A percentile compares a stretch with the other conserved stretches of the same genome.
Conservation (phyloP, 2,329 filamentous ascomycete species). For the Rachicladosporium sp. region DNA sequence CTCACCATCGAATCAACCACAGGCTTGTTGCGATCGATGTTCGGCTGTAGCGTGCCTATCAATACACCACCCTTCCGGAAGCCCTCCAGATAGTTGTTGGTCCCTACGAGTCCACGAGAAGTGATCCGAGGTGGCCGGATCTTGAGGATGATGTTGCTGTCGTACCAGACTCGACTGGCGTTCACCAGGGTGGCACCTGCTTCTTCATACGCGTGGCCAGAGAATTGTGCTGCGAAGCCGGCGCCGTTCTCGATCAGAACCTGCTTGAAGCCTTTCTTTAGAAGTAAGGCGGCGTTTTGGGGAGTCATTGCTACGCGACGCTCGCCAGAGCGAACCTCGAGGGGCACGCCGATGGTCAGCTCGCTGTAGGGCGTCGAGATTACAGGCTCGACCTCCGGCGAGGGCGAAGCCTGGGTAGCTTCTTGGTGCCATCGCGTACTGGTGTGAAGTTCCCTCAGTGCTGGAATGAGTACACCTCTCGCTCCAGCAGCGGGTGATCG, state of each 20-base stretch:
- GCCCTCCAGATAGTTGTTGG: conserved; percentile 52
- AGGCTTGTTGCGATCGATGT: conserved; percentile 55
- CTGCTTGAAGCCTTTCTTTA: conserved; percentile 73
- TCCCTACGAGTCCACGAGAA: conserved; percentile 17
- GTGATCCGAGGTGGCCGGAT: conserved; percentile 59
- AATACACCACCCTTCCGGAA: conserved; percentile 60
- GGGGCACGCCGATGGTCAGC: conserved; percentile 66
- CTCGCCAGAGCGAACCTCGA: conserved; percentile 67
- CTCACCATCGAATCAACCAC: conserved; percentile 61
- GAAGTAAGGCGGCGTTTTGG: conserved; percentile 65
- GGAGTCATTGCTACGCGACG: conserved; percentile 76
- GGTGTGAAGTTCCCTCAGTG: conserved; percentile 12
- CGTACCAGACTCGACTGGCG: conserved; percentile 53
- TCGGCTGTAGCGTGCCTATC: conserved; percentile 71
- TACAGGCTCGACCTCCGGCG: conserved; percentile 10
- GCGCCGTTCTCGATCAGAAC: conserved; percentile 71
- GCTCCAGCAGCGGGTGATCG: conserved; percentile 3
- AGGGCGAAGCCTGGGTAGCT: conserved; percentile 5
- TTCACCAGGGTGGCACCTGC: conserved; percentile 70
- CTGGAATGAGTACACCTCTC: conserved; percentile 7
- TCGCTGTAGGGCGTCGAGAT: conserved; percentile 48
- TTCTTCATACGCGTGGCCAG: conserved; percentile 61
- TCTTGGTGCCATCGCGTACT: conserved; percentile 10
- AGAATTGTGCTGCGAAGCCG: conserved; percentile 65
- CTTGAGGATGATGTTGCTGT: conserved; percentile 71